phyloP scores from a whole-genome alignment of 345 rosid genomes.

The Dimocarpus longan region DNA sequence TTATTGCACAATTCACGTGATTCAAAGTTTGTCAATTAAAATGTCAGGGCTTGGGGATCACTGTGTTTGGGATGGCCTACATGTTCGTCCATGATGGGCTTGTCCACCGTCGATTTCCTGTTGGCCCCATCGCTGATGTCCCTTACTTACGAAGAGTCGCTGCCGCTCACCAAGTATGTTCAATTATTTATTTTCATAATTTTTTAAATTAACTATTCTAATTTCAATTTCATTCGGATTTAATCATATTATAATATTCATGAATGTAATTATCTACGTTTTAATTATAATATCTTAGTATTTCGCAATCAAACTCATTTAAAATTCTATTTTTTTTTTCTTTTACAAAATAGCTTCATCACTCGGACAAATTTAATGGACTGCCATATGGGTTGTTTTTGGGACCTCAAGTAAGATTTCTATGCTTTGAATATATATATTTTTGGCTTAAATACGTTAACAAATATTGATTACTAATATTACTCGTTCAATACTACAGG shows the following conservation, averaged over 20 bases:
- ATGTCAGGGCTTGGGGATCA: slow-evolving; percentile 62
- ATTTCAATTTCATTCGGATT: too few relatives aligned
- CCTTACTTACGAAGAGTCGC: slow-evolving; percentile 63
- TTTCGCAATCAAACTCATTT: neutral
- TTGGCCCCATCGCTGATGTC: slow-evolving; percentile 65
- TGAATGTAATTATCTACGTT: too few relatives aligned
- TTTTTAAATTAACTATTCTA: too few relatives aligned
- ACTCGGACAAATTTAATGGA: slow-evolving; percentile 58
- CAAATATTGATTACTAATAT: neutral
- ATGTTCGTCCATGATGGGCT: slow-evolving; percentile 78
- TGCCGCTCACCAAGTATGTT: slow-evolving; percentile 63
- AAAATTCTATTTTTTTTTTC: neutral
- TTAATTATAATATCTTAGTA: neutral
- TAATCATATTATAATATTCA: too few relatives aligned
- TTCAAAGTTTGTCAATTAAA: neutral
- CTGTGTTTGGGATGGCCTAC: slow-evolving; percentile 74
- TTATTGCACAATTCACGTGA: neutral
- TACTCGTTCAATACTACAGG: slow-evolving; percentile 34
- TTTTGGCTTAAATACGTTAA: neutral
- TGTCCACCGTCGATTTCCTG: slow-evolving; percentile 72
- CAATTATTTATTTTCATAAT: too few relatives aligned
- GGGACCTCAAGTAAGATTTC: slow-evolving; percentile 52
- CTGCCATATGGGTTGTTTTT: slow-evolving; percentile 68
- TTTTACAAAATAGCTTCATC: slow-evolving; percentile 48
- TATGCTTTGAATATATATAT: neutral